phyloP scores from a whole-genome alignment of 2,329 filamentous ascomycete species.

The Thelonectria olida region DNA sequence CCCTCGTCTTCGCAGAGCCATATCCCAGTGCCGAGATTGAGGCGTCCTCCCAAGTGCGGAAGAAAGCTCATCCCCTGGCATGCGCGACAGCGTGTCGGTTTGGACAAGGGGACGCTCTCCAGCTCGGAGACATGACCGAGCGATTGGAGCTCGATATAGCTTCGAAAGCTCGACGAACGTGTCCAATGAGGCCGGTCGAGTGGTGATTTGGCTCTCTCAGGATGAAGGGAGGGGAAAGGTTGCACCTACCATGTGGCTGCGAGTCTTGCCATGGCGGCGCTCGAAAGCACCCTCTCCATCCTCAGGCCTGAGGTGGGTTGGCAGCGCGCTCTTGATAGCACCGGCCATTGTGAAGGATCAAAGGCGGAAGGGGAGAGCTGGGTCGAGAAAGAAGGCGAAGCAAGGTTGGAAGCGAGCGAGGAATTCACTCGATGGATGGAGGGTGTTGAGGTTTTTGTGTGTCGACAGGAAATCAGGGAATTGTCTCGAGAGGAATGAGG shows the following conservation, averaged over 20 bases:
- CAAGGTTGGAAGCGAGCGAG: not conserved
- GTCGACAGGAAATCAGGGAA: slow-evolving; percentile 27
- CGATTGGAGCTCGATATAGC: slow-evolving; percentile 2
- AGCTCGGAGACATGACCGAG: not conserved
- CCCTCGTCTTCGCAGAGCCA: not conserved
- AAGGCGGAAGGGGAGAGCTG: slow-evolving; percentile 8
- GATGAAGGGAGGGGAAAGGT: not conserved
- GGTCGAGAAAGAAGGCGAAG: slow-evolving; percentile 3
- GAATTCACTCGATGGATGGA: slow-evolving; percentile 12
- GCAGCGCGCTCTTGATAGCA: slow-evolving; percentile 77
- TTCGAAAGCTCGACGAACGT: not conserved
- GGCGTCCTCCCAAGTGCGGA: not conserved
- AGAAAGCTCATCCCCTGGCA: not conserved
- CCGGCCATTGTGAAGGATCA: slow-evolving; percentile 68
- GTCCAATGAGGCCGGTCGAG: not conserved
- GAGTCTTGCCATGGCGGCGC: slow-evolving; percentile 82
- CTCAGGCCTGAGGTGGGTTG: slow-evolving; percentile 81
- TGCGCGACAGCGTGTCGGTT: not conserved
- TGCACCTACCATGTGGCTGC: slow-evolving; percentile 82
- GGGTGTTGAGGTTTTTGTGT: slow-evolving; percentile 19
- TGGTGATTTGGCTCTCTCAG: not conserved
- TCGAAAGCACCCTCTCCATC: slow-evolving; percentile 60
- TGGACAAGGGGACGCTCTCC: not conserved
- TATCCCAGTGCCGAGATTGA: not conserved
- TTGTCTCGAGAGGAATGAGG: slow-evolving; percentile 28